Evolutionary conservation across 225 moss, liverwort and hornwort genomes (phyloP), one percentile per base, ranked within the genome.

Genomic region (Physcomitrellopsis africana): DNA sequence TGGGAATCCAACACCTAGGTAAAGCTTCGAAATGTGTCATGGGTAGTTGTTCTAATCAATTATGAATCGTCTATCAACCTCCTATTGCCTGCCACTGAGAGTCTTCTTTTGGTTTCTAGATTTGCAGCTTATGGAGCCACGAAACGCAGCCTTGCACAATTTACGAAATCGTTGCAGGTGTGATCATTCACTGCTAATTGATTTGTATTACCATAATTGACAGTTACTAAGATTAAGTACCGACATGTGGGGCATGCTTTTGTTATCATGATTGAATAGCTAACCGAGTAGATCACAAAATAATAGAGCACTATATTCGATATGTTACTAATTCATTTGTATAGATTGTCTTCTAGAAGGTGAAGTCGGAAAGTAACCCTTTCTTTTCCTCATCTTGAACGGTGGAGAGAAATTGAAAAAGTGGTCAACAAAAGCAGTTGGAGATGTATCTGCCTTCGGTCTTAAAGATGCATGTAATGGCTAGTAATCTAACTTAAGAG

Each of bases 71-170:
- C 7, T 12, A 11, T 32, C 44, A 29, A 46, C 23, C 29, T 67
- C 1, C 0, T 69, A 27, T 16, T 81, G 20, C 11, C 65, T 45
- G 46, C 76, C 46, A 20, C 47, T 79, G 26, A 76, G 55, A 18
- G 3, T 32, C 76, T 24, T 74, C 17, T 37, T 48, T 47, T 47
- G 69, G 65, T 18, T 65, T 69, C 43, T 29, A 97, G 97, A 81
- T 94, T 90, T 86, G 94, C 97, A 63, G 97, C 90, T 63, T 99
- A 99, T 63, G 97, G 97, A 76, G 97, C 97, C 63, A 94, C 97
- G 14, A 99, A 99, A 77, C 90, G 97, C 70, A 94, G 97, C 44
- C 86, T 99, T 46, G 90, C 97, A 60, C 97, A 94, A 57, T 99
- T 99, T 47, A 94, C 97, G 14, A 99, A 99, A 83, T 94, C 94